These are phyloP conservation scores for Dactylellina drechsleri DNA, from an alignment of 2,329 filamentous ascomycete species.

Conservation along the genomic window DNA sequence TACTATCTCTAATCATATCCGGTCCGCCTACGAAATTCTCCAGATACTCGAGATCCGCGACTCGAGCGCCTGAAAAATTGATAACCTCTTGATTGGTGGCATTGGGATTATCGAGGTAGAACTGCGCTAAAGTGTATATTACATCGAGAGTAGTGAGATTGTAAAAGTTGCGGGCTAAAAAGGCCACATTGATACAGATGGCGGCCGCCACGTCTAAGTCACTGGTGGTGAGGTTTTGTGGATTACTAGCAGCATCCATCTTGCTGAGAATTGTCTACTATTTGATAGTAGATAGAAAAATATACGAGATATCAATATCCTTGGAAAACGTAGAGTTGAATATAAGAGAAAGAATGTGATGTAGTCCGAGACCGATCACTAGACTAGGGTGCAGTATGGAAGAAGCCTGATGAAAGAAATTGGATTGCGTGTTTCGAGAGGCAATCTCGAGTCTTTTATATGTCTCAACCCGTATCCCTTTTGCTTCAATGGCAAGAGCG, in stretches of 20 bases:
- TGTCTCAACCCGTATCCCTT: neutral
- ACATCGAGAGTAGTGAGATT: conserved; percentile 35
- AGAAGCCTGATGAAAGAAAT: conserved; percentile 32
- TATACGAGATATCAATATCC: neutral
- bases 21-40: conserved; percentile 6
- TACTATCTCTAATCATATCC: conserved; percentile 34
- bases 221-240: conserved; percentile 16
- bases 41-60: conserved; percentile 15
- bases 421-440: conserved; percentile 33
- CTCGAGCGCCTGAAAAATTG: conserved; percentile 25
- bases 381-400: neutral
- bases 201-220: conserved; percentile 35
- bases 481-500: neutral
- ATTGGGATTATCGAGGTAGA: conserved; percentile 30
- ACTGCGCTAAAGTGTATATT: conserved; percentile 22
- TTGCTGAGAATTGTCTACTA: too few species aligned
- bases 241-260: conserved; percentile 1
- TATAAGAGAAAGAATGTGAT: conserved; percentile 1
- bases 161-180: conserved; percentile 43
- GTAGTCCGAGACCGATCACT: conserved; percentile 7
- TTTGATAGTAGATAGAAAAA: neutral
- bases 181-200: conserved; percentile 44
- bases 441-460: conserved; percentile 31
- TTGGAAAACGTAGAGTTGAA: neutral
- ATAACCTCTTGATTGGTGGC: conserved; percentile 32